phyloP scores from a whole-genome alignment of 257 asterid species.

The Buddleja alternifolia region DNA sequence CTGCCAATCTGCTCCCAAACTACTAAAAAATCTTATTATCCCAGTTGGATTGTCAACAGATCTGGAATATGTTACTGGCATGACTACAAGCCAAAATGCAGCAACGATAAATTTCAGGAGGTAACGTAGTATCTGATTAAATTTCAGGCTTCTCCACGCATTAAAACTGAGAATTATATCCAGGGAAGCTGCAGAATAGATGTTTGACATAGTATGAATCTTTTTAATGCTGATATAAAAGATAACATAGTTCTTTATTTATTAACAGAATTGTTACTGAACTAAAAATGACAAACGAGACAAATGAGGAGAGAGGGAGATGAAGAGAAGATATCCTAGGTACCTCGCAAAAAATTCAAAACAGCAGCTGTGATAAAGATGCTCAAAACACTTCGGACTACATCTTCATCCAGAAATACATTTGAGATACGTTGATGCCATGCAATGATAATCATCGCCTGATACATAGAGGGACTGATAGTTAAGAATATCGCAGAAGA shows the following conservation, averaged over 20 bases:
- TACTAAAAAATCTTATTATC: conserved; percentile 65
- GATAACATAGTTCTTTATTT: conserved; percentile 12
- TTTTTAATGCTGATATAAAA: conserved; percentile 21
- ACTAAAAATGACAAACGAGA: background rate
- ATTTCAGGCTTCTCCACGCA: conserved; percentile 93
- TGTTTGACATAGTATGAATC: conserved; percentile 21
- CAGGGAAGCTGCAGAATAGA: conserved; percentile 74
- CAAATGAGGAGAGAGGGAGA: background rate
- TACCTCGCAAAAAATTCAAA: conserved; percentile 87
- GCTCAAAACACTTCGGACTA: conserved; percentile 80
- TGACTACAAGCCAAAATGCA: conserved; percentile 81
- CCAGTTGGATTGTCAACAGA: conserved; percentile 85
- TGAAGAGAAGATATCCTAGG: conserved; percentile 4
- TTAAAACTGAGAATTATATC: conserved; percentile 76
- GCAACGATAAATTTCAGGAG: conserved; percentile 82
- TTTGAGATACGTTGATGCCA: conserved; percentile 76
- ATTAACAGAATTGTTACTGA: conserved; percentile 9
- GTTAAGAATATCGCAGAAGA: conserved; percentile 22
- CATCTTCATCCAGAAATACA: conserved; percentile 61
- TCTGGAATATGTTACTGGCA: conserved; percentile 87
- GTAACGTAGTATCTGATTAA: conserved; percentile 80
- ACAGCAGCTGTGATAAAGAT: conserved; percentile 94
- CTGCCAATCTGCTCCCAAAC: conserved; percentile 75
- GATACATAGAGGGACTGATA: conserved; percentile 28
- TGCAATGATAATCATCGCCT: conserved; percentile 96